Conservation (phyloP, 495 filamentous ascomycete species). For the Penicillium desertorum region DNA sequence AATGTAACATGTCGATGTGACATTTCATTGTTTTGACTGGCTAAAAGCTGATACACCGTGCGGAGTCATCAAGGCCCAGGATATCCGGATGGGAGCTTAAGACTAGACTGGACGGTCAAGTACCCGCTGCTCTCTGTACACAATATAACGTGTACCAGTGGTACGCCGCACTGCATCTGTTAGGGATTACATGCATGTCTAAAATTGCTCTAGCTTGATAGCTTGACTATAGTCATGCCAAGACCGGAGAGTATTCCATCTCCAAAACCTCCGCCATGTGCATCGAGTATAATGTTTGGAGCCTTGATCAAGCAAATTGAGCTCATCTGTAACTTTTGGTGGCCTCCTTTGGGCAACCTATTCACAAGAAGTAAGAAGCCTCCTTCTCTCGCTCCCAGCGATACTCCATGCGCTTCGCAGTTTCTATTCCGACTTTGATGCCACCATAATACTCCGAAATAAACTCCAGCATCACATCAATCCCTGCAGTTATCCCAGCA, state of each 20-base stretch:
- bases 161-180: background rate
- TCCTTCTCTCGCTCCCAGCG: conserved; percentile 11
- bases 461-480: conserved; percentile 13
- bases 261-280: background rate
- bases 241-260: background rate
- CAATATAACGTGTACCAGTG: background rate
- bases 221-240: background rate
- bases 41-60: background rate
- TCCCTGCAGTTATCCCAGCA: conserved; percentile 11
- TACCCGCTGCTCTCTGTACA: background rate
- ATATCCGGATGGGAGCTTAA: background rate
- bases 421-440: conserved; percentile 1
- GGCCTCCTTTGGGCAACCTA: background rate
- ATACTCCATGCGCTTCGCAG: conserved; percentile 11
- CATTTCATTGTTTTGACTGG: background rate
- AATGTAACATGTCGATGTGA: background rate
- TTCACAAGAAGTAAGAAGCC: conserved; percentile 10
- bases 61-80: background rate
- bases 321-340: background rate
- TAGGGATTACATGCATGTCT: background rate
- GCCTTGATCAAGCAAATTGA: background rate
- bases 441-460: conserved; percentile 12
- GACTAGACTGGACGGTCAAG: background rate
- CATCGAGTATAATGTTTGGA: background rate
- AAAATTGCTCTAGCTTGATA: background rate